Conservation (phyloP, 495 filamentous ascomycete species). For the Oleoguttula mirabilis region DNA sequence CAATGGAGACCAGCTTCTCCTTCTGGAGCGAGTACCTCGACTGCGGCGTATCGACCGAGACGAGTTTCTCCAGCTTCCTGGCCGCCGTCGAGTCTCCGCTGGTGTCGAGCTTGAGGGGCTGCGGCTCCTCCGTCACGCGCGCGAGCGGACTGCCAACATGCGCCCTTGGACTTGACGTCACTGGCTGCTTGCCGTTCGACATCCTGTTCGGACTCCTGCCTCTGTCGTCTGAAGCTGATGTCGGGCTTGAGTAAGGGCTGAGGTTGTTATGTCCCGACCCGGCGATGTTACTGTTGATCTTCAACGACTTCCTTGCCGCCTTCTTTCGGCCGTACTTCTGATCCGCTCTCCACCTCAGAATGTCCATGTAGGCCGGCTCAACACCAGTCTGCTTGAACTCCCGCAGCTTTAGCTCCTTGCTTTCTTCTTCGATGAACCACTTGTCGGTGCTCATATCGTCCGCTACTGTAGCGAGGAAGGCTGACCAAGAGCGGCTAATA, state of each 20-base stretch:
- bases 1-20: constrained; percentile 1
- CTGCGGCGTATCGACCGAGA: constrained; percentile 27
- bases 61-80: constrained; percentile 24
- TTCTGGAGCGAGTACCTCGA: constrained; percentile 1
- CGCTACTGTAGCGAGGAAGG: constrained; percentile 73
- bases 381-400: constrained; percentile 81
- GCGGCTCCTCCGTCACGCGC: constrained; percentile 30
- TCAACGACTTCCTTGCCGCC: constrained; percentile 18
- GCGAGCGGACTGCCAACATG: constrained; percentile 31
- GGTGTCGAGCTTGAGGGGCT: constrained; percentile 23
- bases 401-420: constrained; percentile 75
- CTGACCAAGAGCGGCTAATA: constrained; percentile 80
- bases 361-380: constrained; percentile 90
- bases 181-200: constrained; percentile 21
- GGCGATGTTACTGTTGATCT: constrained; percentile 28
- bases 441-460: constrained; percentile 83
- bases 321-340: constrained; percentile 70
- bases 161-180: constrained; percentile 25
- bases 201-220: constrained; percentile 31
- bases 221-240: constrained; percentile 24
- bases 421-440: constrained; percentile 82
- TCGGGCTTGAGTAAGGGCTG: constrained; percentile 29
- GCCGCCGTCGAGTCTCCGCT: constrained; percentile 10
- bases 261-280: constrained; percentile 18
- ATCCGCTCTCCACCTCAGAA: constrained; percentile 85